Percentiles rank a stretch among this genome's conserved stretches.
These are phyloP conservation scores for Populus trichocarpa DNA, from an alignment of 441 rosid genomes.

Conservation along the genomic window DNA sequence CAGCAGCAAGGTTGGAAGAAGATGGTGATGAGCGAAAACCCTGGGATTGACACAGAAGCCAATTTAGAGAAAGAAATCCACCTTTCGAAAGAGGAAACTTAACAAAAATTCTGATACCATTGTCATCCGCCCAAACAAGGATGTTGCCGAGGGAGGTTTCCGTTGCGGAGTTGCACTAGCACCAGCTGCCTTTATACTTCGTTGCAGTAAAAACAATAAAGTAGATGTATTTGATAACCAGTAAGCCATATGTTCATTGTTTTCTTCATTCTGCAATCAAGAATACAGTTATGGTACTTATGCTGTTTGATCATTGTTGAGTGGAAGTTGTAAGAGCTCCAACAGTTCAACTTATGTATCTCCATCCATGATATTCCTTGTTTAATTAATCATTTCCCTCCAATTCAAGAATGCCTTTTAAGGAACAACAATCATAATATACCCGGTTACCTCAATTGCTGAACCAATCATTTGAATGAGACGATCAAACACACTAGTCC, in stretches of 20 bases:
- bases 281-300: not conserved
- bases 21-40: conserved; percentile 91
- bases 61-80: conserved; percentile 10
- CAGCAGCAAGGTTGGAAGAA: conserved; percentile 70
- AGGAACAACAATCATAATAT: conserved; percentile 3
- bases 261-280: conserved; percentile 76
- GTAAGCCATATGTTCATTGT: conserved; percentile 90
- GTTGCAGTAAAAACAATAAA: conserved; percentile 86
- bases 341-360: not conserved
- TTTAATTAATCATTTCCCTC: not conserved
- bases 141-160: conserved; percentile 72
- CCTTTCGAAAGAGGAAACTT: conserved; percentile 8
- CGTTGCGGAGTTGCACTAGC: conserved; percentile 55
- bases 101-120: conserved; percentile 45
- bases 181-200: conserved; percentile 69
- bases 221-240: conserved; percentile 95
- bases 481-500: conserved; percentile 95
- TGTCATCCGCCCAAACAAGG: conserved; percentile 95
- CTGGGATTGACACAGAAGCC: conserved; percentile 37
- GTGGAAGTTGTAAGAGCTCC: not conserved
- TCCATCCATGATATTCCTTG: not conserved
- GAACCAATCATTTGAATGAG: conserved; percentile 99
- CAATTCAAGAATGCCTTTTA: conserved; percentile 1
- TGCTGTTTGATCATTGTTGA: not conserved
- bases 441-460: conserved; percentile 74